phyloP scores from a whole-genome alignment of 257 asterid genomes.

The Solanum ossicruentum region DNA sequence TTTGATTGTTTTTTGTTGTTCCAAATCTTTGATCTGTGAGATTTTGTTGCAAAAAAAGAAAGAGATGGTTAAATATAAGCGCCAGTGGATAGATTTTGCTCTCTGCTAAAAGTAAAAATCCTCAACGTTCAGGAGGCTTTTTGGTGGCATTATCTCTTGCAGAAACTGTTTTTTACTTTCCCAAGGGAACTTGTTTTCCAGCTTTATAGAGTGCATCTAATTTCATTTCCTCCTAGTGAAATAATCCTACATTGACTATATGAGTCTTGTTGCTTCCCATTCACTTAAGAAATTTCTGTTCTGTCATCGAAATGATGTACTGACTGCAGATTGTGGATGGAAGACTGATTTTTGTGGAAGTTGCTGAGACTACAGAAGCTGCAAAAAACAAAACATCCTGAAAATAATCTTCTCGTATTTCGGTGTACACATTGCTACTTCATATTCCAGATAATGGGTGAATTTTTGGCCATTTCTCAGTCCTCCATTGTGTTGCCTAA shows the following conservation, averaged over 20 bases:
- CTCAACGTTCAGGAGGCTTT: neutral
- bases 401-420: neutral
- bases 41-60: neutral
- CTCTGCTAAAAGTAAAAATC: neutral
- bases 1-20: neutral
- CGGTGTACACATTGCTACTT: neutral
- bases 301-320: slow-evolving; percentile 4
- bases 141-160: neutral
- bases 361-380: slow-evolving; percentile 25
- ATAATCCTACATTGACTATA: neutral
- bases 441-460: slow-evolving; percentile 34
- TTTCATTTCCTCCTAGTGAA: neutral
- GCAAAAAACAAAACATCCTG: slow-evolving; percentile 2
- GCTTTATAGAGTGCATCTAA: neutral
- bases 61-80: neutral
- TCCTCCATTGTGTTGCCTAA: slow-evolving; percentile 35
- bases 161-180: neutral
- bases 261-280: neutral
- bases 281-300: neutral
- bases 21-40: neutral
- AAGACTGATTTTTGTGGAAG: slow-evolving; percentile 52
- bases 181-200: neutral
- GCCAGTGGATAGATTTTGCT: neutral
- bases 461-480: slow-evolving; percentile 45
- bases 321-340: slow-evolving; percentile 31